Percentiles rank a stretch among this genome's conserved stretches.
phyloP scores from a whole-genome alignment of 1,284 basidiomycete genomes.

The Cutaneotrichosporon sp. region DNA sequence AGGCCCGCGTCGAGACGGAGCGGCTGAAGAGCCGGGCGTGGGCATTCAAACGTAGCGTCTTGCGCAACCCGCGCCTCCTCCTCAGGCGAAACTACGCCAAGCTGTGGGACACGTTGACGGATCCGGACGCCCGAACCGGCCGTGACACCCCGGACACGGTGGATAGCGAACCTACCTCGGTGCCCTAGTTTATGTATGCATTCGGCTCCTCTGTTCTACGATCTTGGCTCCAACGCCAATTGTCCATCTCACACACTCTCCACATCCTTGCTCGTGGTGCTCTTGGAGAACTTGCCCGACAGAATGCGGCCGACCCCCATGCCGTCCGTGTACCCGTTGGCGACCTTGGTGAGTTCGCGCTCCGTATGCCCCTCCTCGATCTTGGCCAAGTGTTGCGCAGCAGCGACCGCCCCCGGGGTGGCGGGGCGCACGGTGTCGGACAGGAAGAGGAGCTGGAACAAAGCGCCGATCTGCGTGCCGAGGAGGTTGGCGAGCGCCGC shows the following conservation, averaged over 20 bases:
- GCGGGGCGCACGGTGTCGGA: slow-evolving; percentile 17
- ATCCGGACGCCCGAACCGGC: no score
- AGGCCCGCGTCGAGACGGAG: no score
- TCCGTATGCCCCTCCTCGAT: slow-evolving; percentile 9
- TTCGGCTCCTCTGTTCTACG: no score
- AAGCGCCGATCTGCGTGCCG: slow-evolving; percentile 13
- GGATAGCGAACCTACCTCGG: no score
- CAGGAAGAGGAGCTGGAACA: slow-evolving; percentile 22
- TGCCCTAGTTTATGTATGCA: no score
- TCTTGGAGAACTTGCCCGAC: background rate
- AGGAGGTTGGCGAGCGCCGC: slow-evolving; percentile 18
- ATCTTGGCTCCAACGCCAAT: no score
- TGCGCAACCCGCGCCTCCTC: no score
- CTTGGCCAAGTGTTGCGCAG: background rate
- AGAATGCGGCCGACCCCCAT: background rate
- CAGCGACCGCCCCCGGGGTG: slow-evolving; percentile 6
- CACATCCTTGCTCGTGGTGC: background rate
- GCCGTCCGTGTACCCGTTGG: background rate
- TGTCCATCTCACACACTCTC: background rate
- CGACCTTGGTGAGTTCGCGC: slow-evolving; percentile 20
- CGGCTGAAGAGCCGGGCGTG: no score
- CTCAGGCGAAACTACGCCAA: no score
- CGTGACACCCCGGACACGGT: no score
- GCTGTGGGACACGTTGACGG: no score
- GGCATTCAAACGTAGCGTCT: no score